Evolutionary conservation across 2,329 filamentous ascomycete genomes (phyloP).

Genomic region (Nannizzia gypsea): DNA sequence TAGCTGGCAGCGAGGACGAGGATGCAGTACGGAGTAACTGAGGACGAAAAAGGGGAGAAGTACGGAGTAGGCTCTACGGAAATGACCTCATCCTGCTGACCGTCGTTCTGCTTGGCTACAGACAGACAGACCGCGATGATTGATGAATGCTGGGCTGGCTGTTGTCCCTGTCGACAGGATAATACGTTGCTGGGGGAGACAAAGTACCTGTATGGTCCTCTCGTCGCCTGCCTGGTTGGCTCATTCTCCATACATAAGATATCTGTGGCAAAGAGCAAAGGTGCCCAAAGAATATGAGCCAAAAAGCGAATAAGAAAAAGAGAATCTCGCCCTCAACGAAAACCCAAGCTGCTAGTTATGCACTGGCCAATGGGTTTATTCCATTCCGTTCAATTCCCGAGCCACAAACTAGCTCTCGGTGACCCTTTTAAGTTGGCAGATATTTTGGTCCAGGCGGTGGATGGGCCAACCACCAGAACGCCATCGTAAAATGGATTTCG

Average conservation of each 20-base stretch:
- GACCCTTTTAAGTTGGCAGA: not conserved
- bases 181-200: not conserved
- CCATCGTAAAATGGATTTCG: not conserved
- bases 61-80: not conserved
- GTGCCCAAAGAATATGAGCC: not conserved
- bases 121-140: not conserved
- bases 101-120: not conserved
- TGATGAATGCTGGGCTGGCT: not conserved
- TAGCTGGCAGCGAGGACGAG: not conserved
- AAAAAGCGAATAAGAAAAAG: conserved; percentile 3
- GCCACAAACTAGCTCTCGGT: not conserved
- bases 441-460: not conserved
- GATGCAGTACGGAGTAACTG: not conserved
- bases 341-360: not conserved
- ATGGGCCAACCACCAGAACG: not conserved
- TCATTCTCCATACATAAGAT: not conserved
- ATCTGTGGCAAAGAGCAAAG: not conserved
- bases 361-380: not conserved
- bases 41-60: not conserved
- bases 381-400: not conserved
- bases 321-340: not conserved
- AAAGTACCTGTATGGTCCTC: not conserved
- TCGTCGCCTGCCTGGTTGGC: not conserved
- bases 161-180: not conserved
- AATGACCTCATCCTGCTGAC: not conserved